Percentiles rank a stretch among this genome's conserved stretches.
phyloP scores from a whole-genome alignment of 1,139 yeast species.

The Suhomyces kunorum region DNA sequence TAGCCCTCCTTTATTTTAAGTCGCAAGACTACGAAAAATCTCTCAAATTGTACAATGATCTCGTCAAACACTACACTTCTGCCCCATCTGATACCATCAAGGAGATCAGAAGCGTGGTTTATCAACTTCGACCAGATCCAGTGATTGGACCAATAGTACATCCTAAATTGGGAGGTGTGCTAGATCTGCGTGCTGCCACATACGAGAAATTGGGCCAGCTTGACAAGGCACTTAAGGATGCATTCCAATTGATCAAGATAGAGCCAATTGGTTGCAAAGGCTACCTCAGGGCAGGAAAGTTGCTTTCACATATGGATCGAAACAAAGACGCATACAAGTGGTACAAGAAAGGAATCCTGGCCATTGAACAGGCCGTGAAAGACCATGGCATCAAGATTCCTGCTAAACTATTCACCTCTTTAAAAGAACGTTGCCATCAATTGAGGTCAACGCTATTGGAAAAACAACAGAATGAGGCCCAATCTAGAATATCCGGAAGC shows the following conservation, averaged over 20 bases:
- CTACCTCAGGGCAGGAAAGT: conserved; percentile 55
- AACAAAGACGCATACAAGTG: conserved; percentile 44
- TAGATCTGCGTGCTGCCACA: conserved; percentile 61
- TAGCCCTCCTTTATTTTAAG: conserved; percentile 39
- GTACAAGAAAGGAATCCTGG: conserved; percentile 43
- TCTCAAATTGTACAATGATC: conserved; percentile 19
- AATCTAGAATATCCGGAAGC: background rate
- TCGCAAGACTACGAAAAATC: conserved; percentile 32
- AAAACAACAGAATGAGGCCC: background rate
- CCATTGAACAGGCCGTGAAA: conserved; percentile 29
- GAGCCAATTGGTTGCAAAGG: conserved; percentile 65
- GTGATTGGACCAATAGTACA: conserved; percentile 30
- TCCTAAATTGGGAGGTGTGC: conserved; percentile 31
- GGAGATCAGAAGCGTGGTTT: conserved; percentile 21
- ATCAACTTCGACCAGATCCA: conserved; percentile 28
- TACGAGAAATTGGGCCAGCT: conserved; percentile 49
- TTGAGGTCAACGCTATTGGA: conserved; percentile 20
- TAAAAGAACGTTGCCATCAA: conserved; percentile 27
- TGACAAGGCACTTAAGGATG: conserved; percentile 47
- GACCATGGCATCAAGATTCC: conserved; percentile 29
- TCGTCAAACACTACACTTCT: conserved; percentile 16
- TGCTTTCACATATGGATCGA: conserved; percentile 32
- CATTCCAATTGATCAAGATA: conserved; percentile 38
- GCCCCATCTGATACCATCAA: conserved; percentile 19
- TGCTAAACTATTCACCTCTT: conserved; percentile 26